Conservation (phyloP, 176 grass and related monocot species). For the Phoenix roebelenii region DNA sequence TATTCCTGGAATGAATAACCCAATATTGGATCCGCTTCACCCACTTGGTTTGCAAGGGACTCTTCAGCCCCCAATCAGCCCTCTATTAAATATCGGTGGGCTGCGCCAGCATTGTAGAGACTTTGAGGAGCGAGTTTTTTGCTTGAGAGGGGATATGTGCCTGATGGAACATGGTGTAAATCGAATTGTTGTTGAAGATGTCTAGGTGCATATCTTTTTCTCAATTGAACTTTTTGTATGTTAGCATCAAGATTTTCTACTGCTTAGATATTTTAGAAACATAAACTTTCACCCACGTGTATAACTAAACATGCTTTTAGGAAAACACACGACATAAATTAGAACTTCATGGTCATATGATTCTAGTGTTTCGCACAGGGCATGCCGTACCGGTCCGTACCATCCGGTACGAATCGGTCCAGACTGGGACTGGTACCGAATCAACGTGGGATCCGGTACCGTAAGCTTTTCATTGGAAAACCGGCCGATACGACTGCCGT, state of each 20-base stretch:
- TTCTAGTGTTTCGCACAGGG: no score
- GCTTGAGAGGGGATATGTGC: slow-evolving; percentile 96
- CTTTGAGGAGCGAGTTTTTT: slow-evolving; percentile 94
- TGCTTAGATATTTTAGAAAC: no score
- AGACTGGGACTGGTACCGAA: no score
- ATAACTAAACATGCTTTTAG: no score
- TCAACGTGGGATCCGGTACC: no score
- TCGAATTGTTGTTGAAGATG: slow-evolving; percentile 96
- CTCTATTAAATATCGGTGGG: slow-evolving; percentile 77
- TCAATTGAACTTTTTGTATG: slow-evolving; percentile 9
- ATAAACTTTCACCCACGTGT: no score
- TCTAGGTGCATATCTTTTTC: slow-evolving; percentile 62
- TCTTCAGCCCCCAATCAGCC: slow-evolving; percentile 43
- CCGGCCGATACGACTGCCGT: no score
- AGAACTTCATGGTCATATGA: no score
- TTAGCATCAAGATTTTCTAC: slow-evolving; percentile 1
- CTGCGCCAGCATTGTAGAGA: slow-evolving; percentile 84
- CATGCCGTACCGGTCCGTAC: no score
- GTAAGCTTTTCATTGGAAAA: no score
- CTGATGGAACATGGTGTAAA: slow-evolving; percentile 97
- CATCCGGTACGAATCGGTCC: no score
- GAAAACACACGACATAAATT: no score
- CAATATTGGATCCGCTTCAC: slow-evolving; percentile 80
- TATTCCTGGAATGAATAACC: slow-evolving; percentile 75
- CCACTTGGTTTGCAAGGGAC: slow-evolving; percentile 67